phyloP scores from a whole-genome alignment of 2,329 filamentous ascomycete genomes.

The Canariomyces notabilis region DNA sequence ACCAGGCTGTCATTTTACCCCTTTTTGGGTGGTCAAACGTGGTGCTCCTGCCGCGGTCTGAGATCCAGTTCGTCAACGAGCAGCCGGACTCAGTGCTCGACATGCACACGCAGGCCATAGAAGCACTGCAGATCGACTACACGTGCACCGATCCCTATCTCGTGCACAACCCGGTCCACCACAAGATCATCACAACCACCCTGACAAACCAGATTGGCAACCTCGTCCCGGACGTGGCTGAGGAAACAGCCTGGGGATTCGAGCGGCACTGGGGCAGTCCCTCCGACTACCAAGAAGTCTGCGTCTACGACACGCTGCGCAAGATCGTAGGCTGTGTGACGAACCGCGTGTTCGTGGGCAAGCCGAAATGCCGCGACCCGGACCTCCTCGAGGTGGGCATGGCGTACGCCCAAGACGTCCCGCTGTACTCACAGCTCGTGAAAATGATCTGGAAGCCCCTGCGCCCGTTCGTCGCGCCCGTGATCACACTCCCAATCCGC shows the following conservation, averaged over 20 bases:
- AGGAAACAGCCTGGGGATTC: conserved; percentile 26
- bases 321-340: conserved; percentile 27
- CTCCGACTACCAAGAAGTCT: conserved; percentile 17
- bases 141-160: conserved; percentile 26
- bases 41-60: conserved; percentile 27
- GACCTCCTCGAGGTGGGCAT: conserved; percentile 25
- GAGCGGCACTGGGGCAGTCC: conserved; percentile 26
- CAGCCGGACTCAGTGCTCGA: conserved; percentile 28
- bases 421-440: conserved; percentile 20
- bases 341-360: conserved; percentile 32
- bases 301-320: conserved; percentile 26
- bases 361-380: conserved; percentile 26
- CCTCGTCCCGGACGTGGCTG: conserved; percentile 27
- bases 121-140: conserved; percentile 27
- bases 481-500: conserved; percentile 28
- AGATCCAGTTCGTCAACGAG: conserved; percentile 30
- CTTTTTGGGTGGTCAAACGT: conserved; percentile 20
- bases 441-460: conserved; percentile 21
- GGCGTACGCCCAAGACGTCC: conserved; percentile 26
- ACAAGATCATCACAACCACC: conserved; percentile 26
- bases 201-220: conserved; percentile 31
- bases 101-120: conserved; percentile 21
- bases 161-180: conserved; percentile 23
- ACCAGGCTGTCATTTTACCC: conserved; percentile 28
- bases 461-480: conserved; percentile 22